phyloP scores from a whole-genome alignment of 2,329 filamentous ascomycete species.

The Clathrospora elynae region DNA sequence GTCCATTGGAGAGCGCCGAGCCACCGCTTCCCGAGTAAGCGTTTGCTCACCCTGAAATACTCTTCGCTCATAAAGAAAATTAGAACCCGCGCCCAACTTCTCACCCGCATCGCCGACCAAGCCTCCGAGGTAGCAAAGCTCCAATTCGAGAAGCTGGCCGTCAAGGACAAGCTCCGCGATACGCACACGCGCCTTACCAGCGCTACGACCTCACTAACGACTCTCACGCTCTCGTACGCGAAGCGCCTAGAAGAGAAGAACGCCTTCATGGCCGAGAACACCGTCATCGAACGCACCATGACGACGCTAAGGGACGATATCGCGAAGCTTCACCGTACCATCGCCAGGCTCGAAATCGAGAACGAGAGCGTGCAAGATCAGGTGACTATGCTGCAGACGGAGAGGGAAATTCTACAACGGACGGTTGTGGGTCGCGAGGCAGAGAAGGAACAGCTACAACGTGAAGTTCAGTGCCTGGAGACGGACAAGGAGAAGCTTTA shows the following conservation, averaged over 20 bases:
- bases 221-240: neutral
- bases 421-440: neutral
- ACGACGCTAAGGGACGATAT: neutral
- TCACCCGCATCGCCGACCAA: neutral
- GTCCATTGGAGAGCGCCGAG: neutral
- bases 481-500: too few species aligned
- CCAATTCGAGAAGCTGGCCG: neutral
- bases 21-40: too few species aligned
- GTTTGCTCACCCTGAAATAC: neutral
- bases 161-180: neutral
- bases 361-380: neutral
- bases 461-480: too few species aligned
- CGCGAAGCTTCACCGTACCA: conserved; percentile 1
- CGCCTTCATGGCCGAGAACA: neutral
- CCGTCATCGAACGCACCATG: neutral
- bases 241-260: conserved; percentile 1
- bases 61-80: too few species aligned
- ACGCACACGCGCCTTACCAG: neutral
- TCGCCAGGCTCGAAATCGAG: neutral
- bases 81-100: neutral
- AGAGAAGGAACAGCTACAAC: neutral
- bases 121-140: neutral
- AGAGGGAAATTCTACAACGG: neutral
- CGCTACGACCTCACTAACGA: neutral
- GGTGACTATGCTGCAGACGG: neutral